A percentile compares a stretch with the other conserved stretches of the same genome.
Conservation (phyloP, 2,329 filamentous ascomycete genomes). For the Clonostachys byssicola region DNA sequence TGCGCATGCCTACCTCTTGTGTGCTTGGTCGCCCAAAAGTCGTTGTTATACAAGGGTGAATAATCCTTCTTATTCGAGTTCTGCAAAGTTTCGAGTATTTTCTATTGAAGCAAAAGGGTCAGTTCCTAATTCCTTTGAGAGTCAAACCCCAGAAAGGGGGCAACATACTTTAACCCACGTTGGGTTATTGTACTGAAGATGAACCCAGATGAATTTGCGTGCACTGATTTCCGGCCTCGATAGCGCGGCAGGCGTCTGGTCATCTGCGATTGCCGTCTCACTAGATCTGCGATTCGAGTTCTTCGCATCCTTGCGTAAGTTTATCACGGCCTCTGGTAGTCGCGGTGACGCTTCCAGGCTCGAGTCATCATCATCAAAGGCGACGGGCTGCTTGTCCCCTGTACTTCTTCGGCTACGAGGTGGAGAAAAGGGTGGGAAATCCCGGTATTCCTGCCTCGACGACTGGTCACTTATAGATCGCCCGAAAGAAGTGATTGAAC, state of each 20-base stretch:
- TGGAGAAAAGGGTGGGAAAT: constrained; percentile 27
- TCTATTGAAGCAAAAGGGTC: constrained; percentile 16
- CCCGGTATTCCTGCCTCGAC: constrained; percentile 22
- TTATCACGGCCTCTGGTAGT: constrained; percentile 25
- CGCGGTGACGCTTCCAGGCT: constrained; percentile 19
- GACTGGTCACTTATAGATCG: constrained; percentile 27
- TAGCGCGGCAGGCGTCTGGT: constrained; percentile 20
- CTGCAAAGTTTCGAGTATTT: constrained; percentile 38
- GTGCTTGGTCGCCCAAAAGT: constrained; percentile 44
- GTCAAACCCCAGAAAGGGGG: background rate
- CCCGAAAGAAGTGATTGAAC: constrained; percentile 21
- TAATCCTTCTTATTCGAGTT: constrained; percentile 27
- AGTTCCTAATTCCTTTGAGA: background rate
- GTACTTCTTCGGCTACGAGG: constrained; percentile 5
- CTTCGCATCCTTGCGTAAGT: constrained; percentile 16
- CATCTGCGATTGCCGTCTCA: constrained; percentile 21
- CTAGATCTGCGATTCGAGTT: constrained; percentile 9
- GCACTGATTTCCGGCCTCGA: constrained; percentile 21
- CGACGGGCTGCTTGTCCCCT: constrained; percentile 6
- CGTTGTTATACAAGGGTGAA: constrained; percentile 33
- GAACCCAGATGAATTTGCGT: constrained; percentile 54
- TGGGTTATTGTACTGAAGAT: constrained; percentile 52
- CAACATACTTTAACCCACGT: constrained; percentile 49
- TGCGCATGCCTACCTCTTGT: constrained; percentile 43
- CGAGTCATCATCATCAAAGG: constrained; percentile 13